Percentiles rank a stretch among this genome's conserved stretches.
Conservation (phyloP, 768 basidiomycete genomes). For the Xerocomellus chrysenteron region DNA sequence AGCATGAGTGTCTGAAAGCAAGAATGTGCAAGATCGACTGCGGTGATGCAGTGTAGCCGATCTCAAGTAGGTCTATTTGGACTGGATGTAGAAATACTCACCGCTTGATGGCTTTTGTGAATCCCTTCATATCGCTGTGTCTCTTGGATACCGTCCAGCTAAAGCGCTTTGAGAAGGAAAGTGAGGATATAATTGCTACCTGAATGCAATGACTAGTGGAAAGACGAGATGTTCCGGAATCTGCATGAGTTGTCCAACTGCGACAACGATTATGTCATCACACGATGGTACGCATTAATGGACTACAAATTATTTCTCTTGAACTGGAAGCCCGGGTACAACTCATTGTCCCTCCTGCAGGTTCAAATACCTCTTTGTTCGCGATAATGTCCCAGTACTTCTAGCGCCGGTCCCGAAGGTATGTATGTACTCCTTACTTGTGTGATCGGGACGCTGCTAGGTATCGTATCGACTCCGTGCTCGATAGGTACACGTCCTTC, state of each 20-base stretch:
- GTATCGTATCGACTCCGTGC: not conserved
- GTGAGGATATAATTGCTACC: not conserved
- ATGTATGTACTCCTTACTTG: too few relatives aligned
- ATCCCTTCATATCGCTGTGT: slow-evolving; percentile 68
- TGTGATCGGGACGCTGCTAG: not conserved
- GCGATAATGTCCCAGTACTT: not conserved
- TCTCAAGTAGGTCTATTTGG: not conserved
- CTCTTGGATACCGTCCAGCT: not conserved
- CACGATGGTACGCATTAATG: not conserved
- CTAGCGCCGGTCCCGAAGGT: not conserved
- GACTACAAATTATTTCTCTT: too few relatives aligned
- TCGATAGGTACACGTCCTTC: not conserved
- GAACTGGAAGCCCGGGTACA: not conserved
- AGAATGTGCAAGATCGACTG: slow-evolving; percentile 4
- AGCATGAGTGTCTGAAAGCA: slow-evolving; percentile 7
- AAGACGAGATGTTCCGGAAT: not conserved
- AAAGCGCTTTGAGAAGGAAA: not conserved
- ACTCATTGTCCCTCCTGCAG: not conserved
- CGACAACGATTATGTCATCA: slow-evolving; percentile 23
- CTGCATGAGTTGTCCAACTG: not conserved
- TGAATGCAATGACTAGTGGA: not conserved
- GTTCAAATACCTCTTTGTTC: not conserved
- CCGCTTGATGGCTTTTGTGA: slow-evolving; percentile 78
- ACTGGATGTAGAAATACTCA: slow-evolving; percentile 30
- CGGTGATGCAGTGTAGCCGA: not conserved